Conservation (phyloP, 495 filamentous ascomycete species). For the Xylona heveae region DNA sequence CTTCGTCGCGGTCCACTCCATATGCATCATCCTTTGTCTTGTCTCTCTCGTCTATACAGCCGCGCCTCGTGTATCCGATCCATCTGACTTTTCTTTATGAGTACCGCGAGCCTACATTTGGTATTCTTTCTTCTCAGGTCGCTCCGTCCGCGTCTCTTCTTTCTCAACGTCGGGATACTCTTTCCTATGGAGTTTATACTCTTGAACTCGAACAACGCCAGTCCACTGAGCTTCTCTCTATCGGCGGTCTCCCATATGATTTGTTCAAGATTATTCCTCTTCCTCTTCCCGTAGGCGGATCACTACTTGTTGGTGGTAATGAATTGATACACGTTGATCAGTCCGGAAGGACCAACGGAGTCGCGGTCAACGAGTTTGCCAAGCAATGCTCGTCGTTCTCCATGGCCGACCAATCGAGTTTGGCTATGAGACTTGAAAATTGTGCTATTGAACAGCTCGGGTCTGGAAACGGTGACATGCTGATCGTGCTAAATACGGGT, state of each 20-base stretch:
- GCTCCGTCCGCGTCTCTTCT: slow-evolving; percentile 51
- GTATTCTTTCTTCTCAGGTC: slow-evolving; percentile 61
- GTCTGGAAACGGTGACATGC: slow-evolving; percentile 52
- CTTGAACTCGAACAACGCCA: slow-evolving; percentile 85
- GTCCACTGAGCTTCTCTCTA: slow-evolving; percentile 79
- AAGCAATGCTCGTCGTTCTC: slow-evolving; percentile 57
- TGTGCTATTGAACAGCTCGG: slow-evolving; percentile 58
- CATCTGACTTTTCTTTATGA: slow-evolving; percentile 88
- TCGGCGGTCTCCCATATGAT: slow-evolving; percentile 70
- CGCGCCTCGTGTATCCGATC: slow-evolving; percentile 65
- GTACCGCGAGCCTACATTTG: slow-evolving; percentile 94
- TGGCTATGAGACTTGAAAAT: slow-evolving; percentile 63
- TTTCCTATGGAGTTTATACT: slow-evolving; percentile 84
- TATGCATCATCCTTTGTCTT: slow-evolving; percentile 85
- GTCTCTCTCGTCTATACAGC: slow-evolving; percentile 67
- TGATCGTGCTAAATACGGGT: slow-evolving; percentile 66
- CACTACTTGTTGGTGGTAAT: slow-evolving; percentile 69
- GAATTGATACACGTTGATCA: slow-evolving; percentile 93
- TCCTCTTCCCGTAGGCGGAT: slow-evolving; percentile 69
- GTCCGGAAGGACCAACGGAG: slow-evolving; percentile 76
- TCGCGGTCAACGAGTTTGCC: slow-evolving; percentile 84
- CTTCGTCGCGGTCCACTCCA: slow-evolving; percentile 40
- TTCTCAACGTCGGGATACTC: slow-evolving; percentile 57
- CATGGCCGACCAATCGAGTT: slow-evolving; percentile 65
- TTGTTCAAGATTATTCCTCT: slow-evolving; percentile 68